These are phyloP conservation scores for Parachlorella kessleri DNA, from an alignment of 139 green algal genomes.

Conservation along the genomic window DNA sequence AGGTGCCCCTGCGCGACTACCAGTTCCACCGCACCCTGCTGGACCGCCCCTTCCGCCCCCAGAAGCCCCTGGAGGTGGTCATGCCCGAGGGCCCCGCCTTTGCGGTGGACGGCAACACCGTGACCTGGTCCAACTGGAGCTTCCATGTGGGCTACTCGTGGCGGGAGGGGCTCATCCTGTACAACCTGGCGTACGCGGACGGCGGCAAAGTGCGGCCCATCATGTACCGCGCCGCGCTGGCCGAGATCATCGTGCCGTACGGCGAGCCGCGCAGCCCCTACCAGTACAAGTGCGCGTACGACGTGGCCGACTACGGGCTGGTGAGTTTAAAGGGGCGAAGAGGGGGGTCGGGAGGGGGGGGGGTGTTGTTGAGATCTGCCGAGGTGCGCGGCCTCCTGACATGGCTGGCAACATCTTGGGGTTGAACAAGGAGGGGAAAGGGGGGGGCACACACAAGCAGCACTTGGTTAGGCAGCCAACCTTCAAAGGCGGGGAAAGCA, in stretches of 20 bases:
- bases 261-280: constrained; percentile 69
- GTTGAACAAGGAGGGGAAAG: no score
- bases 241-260: constrained; percentile 94
- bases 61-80: constrained; percentile 81
- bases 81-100: constrained; percentile 81
- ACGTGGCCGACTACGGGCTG: constrained; percentile 78
- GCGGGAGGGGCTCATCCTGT: constrained; percentile 91
- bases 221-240: constrained; percentile 71
- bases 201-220: constrained; percentile 63
- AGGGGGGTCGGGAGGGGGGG: neutral
- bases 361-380: neutral
- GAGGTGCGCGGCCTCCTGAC: neutral
- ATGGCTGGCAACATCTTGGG: neutral
- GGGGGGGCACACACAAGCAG: no score
- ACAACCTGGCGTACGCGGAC: constrained; percentile 69
- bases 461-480: no score
- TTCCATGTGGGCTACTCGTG: constrained; percentile 88
- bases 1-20: constrained; percentile 14
- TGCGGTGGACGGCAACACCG: constrained; percentile 64
- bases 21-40: constrained; percentile 73
- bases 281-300: constrained; percentile 87
- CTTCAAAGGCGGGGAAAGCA: no score
- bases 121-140: constrained; percentile 87
- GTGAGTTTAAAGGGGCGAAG: constrained; percentile 2
- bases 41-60: constrained; percentile 34